Evolutionary conservation across 169 alveolate species (phyloP), one percentile per base, ranked within the genome.

Genomic region (Eimeria sp.): DNA sequence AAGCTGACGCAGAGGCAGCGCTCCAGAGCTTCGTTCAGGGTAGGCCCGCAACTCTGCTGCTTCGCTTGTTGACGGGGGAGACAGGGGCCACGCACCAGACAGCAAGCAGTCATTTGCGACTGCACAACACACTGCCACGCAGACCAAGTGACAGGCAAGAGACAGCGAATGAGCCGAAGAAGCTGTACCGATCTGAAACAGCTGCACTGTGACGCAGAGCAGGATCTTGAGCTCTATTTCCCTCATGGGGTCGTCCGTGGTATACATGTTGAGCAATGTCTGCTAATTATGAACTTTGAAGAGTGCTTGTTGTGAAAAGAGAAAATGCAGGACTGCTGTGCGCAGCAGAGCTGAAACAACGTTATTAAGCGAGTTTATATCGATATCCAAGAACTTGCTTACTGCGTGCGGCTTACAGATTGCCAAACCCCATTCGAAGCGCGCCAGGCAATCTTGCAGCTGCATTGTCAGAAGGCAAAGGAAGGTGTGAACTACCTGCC

Each of bases 401-500:
- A n/a, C 9, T 61, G 70, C 70, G 27, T 61, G 70, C 20, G 75
- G 7, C 5, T 25, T 34, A 14, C 92, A 86, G 92, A 86, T 22
- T 86, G 92, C 63, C 58, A 86, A 49, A 86, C 92, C 5, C 92
- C 92, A 16, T 43, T 57, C 40, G 80, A 86, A 34, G 92, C 92
- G 13, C 80, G 92, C 45, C 47, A 40, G 20, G 92, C 92, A 51
- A 86, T 86, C 57, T 25, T 86, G 27, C 92, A 61, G 22, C 16
- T 86, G 45, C 92, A 86, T 43, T 16, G 22, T 22, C 78, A 86
- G 82, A 86, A 34, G 92, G 63, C 14, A 13, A 63, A 57, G 80
- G 49, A 58, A 22, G 92, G 92, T 0, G 25, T 61, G 43, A 5
- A 0, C 80, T 86, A 86, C 61, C 80, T 86, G 40, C 58, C 92